Evolutionary conservation across 345 rosid species (phyloP), one percentile per base, ranked within the genome.

Genomic region (Turnera subulata): DNA sequence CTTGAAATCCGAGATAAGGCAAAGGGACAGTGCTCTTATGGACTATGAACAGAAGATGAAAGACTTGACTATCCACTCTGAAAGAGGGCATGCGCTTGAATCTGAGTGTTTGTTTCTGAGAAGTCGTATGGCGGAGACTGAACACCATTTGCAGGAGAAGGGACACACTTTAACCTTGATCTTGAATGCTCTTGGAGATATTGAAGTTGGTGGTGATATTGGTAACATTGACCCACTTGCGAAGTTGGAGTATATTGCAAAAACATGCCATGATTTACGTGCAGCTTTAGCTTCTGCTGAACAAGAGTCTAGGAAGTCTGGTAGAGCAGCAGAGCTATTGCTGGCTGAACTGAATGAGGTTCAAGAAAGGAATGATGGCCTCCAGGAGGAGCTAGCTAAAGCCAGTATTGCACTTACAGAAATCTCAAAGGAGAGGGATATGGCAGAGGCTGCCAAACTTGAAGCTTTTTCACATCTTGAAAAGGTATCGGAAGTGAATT

Each of bases 331-430:
- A 26, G 91, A 92, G 71, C 79, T 88, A 56, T 78, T 92, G 65
- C 80, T 89, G 68, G 91, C 95, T 1, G 96, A 92, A 76, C 70
- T 89, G 69, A 84, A 86, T 63, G 96, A 92, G 70, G 98, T 89
- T 63, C 97, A 89, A 69, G 95, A 89, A 70, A 89, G 95, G 80
- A 89, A 92, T 66, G 96, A 89, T 59, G 42, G 65, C 60, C 82
- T 91, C 62, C 98, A 82, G 71, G 98, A 86, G 71, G 89, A 84
- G 64, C 65, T 86, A 65, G 71, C 82, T 56, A 77, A 78, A 52
- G 64, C 59, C 71, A 65, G 71, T 11, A 50, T 55, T 63, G 85
- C 84, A 60, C 71, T 84, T 59, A 45, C 66, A 47, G 81, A 76
- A 56, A 67, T 83, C 59, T 75, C 79, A 58, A 73, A 65, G 62